Base-by-base conservation (phyloP, 495 filamentous ascomycete species). In the Penicillium flavigenum region DNA sequence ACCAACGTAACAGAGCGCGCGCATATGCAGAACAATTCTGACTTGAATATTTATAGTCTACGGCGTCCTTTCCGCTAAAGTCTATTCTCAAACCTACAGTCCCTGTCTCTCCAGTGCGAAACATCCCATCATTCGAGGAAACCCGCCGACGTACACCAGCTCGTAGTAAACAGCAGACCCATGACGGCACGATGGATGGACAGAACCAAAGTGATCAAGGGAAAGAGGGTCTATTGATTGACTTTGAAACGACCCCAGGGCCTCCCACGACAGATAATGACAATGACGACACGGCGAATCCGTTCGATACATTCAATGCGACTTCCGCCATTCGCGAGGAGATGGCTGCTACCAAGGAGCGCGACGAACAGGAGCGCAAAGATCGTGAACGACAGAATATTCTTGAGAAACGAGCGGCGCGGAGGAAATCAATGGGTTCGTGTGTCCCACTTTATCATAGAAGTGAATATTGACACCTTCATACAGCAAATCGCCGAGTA, bases 81-180 rank as follows among this genome's bases (percentile, higher is more conserved):
- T 95, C 91, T 0, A 98, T 97, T 56, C 81, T 98, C 19, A 93
- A 92, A 65, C 90, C 89, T 2, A 91, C 89, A 1, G 80, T 91
- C 34, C 86, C 88, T 6, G 75, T 85, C 4, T 83, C 83, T 7
- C 83, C 71, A 47, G 89, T 72, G 66, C 87, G 77, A 74, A 88
- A 67, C 24, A 82, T 81, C 14, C 79, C 79, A n/a, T 66, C 78
- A 1, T 79, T 81, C 54, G 70, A 75, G 47, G 75, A 74, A 60
- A 76, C 77, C 6, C 75, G 78, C 39, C 72, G 63, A 55, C 66
- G 69, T 36, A 77, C 73, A 6, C 73, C 76, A 17, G 67, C 69
- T 44, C 71, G 72, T 16, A 62, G 64, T 45, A 45, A 61, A 20
- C 59, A 63, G 26, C 62, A 60, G 49, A 72, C 59, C 36, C 66